Evolutionary conservation across 2,329 filamentous ascomycete genomes (phyloP).

Genomic region (Alternaria triticimaculans): DNA sequence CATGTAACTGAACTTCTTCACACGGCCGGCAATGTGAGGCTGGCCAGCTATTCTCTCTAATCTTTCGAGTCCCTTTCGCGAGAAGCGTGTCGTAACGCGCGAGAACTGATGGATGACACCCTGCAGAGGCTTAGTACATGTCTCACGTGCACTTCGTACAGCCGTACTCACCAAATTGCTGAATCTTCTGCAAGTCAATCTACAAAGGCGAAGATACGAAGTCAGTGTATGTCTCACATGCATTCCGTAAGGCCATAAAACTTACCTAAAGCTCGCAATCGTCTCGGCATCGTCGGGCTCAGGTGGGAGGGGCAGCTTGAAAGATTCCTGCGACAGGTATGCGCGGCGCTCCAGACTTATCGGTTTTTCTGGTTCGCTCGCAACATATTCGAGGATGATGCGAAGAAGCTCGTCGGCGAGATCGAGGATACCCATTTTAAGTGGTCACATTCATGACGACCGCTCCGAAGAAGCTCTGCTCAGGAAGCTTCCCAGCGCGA

Average conservation of each 20-base stretch:
- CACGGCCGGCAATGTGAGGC: slow-evolving; percentile 59
- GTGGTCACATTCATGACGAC: slow-evolving; percentile 37
- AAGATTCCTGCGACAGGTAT: slow-evolving; percentile 61
- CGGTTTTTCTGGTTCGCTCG: slow-evolving; percentile 59
- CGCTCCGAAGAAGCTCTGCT: slow-evolving; percentile 12
- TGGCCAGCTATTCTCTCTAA: slow-evolving; percentile 58
- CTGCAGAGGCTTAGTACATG: slow-evolving; percentile 29
- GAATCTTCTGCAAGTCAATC: slow-evolving; percentile 49
- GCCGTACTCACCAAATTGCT: slow-evolving; percentile 23
- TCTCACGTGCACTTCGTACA: background rate
- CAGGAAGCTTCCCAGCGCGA: slow-evolving; percentile 7
- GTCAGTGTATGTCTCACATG: background rate
- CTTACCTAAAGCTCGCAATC: slow-evolving; percentile 51
- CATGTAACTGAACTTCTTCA: slow-evolving; percentile 67
- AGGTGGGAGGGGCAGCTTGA: slow-evolving; percentile 53
- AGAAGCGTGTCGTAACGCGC: slow-evolving; percentile 60
- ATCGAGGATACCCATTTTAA: slow-evolving; percentile 46
- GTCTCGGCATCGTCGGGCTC: slow-evolving; percentile 53
- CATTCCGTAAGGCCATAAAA: background rate
- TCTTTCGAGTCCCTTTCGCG: slow-evolving; percentile 56
- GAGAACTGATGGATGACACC: slow-evolving; percentile 60
- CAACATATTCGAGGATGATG: slow-evolving; percentile 60
- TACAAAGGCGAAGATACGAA: background rate
- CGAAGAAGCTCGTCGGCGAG: slow-evolving; percentile 60
- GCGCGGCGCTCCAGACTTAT: slow-evolving; percentile 58